Base-by-base conservation (phyloP, 148 eudicot species). In the Dysphania ambrosioides region DNA sequence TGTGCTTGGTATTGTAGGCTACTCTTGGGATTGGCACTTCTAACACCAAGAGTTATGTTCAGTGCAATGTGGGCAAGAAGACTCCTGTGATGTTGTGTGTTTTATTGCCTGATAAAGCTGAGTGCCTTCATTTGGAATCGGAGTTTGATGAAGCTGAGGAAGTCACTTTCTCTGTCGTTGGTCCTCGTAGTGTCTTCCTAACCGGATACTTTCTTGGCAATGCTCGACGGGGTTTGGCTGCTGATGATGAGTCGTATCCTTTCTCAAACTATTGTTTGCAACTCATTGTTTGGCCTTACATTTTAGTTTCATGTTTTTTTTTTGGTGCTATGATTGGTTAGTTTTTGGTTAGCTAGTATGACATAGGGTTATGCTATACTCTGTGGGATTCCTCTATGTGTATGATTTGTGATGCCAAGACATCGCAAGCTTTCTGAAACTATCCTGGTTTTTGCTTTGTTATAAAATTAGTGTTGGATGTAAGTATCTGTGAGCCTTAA, bases 71-170 rank as follows among this genome's bases (percentile, higher is more conserved):
- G 31, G 98, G 96, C 19, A 78, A 84, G 15, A 94, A 79, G 83
- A 83, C 86, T 69, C 97, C 97, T 55, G 97, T 94, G n/a, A 78
- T 94, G 71, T 79, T 94, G 27, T 94, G 98, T 67, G 86, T 83
- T 66, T 85, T 94, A 76, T 68, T 91, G 72, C 97, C 98, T 18
- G 86, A 86, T 27, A 87, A 79, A 80, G 73, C 76, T 12, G 97
- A 94, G 77, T 91, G 89, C 16, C 83, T 87, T 76, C 96, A 87
- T 78, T 83, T 94, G 77, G 93, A 88, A 61, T 86, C 92, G 87
- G 97, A 94, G 74, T 94, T 94, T 80, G 90, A 90, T 44, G 97
- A 94, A 75, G 80, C 79, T n/a, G 93, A 91, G 42, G 87, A 81
- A 44, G 96, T 94, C 4, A 66, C 87, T 21, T 94, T 94, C 73